Percentiles rank a stretch among this genome's conserved stretches.
phyloP scores from a whole-genome alignment of 2,329 filamentous ascomycete genomes.

The Cercospora beticola region DNA sequence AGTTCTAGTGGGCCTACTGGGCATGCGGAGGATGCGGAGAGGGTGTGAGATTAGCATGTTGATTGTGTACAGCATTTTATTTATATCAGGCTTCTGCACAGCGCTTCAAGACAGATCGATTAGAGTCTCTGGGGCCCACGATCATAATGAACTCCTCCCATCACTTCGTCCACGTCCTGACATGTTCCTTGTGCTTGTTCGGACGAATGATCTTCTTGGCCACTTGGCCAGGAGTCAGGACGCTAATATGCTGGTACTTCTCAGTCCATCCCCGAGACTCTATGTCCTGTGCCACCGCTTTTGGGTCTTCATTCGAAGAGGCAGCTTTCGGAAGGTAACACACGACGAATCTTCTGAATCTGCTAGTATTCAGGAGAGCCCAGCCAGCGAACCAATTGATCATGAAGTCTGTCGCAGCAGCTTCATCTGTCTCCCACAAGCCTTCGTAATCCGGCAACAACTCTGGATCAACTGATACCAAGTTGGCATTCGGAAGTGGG shows the following conservation, averaged over 20 bases:
- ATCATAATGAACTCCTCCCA: not conserved
- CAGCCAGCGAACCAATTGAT: conserved; percentile 39
- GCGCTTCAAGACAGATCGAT: not conserved
- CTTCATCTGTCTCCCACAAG: conserved; percentile 29
- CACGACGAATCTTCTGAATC: conserved; percentile 34
- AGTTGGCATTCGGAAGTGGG: conserved; percentile 20
- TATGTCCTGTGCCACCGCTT: conserved; percentile 5
- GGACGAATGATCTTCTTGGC: not conserved
- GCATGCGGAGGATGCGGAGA: conserved; percentile 39
- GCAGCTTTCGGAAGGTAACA: conserved; percentile 27
- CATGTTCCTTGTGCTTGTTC: not conserved
- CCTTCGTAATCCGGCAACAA: conserved; percentile 28
- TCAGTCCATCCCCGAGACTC: conserved; percentile 31
- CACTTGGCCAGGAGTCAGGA: conserved; percentile 21
- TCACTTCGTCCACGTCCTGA: not conserved
- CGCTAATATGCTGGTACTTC: conserved; percentile 33
- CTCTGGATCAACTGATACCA: conserved; percentile 30
- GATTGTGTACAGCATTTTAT: not conserved
- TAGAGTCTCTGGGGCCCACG: not conserved
- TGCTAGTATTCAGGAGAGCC: conserved; percentile 24
- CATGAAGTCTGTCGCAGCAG: conserved; percentile 32
- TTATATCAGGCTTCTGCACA: not conserved
- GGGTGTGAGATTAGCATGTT: conserved; percentile 8
- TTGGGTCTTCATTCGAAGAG: not conserved
- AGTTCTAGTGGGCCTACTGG: conserved; percentile 44